A percentile compares a stretch with the other conserved stretches of the same genome.
These are phyloP conservation scores for Diaporthe sp. DNA, from an alignment of 2,329 filamentous ascomycete genomes.

Conservation along the genomic window DNA sequence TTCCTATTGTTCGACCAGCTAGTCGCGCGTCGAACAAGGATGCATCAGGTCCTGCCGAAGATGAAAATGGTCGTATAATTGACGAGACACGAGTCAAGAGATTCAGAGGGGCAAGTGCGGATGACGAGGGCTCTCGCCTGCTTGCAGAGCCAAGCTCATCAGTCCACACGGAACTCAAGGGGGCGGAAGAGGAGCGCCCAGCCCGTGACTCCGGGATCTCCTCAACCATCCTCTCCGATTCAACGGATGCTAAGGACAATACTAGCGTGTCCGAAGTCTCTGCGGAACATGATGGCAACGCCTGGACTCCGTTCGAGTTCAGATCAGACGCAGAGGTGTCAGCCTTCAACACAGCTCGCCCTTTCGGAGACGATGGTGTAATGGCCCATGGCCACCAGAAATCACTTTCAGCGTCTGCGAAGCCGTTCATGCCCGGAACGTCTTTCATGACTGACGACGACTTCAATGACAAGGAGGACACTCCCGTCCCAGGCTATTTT, in stretches of 20 bases:
- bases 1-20: slow-evolving; percentile 80
- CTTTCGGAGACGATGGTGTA: slow-evolving; percentile 57
- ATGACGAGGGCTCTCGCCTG: slow-evolving; percentile 76
- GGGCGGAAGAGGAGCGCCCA: slow-evolving; percentile 38
- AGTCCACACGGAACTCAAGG: slow-evolving; percentile 38
- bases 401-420: slow-evolving; percentile 77
- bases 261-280: slow-evolving; percentile 65
- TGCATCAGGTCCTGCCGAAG: slow-evolving; percentile 51
- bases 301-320: slow-evolving; percentile 72
- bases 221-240: slow-evolving; percentile 63
- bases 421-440: slow-evolving; percentile 70
- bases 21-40: slow-evolving; percentile 50
- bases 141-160: slow-evolving; percentile 70
- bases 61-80: slow-evolving; percentile 69
- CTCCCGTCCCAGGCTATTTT: slow-evolving; percentile 34
- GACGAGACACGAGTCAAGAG: slow-evolving; percentile 81
- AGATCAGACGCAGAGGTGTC: slow-evolving; percentile 58
- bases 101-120: slow-evolving; percentile 70
- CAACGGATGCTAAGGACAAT: slow-evolving; percentile 64
- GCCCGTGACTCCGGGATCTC: slow-evolving; percentile 63
- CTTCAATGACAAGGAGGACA: slow-evolving; percentile 39
- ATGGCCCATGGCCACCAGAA: slow-evolving; percentile 58
- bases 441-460: slow-evolving; percentile 42
- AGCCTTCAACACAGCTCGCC: slow-evolving; percentile 63
- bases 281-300: slow-evolving; percentile 57